Percentiles rank a stretch among this genome's conserved stretches.
These are phyloP conservation scores for Annulohypoxylon maeteangense DNA, from an alignment of 495 filamentous ascomycete genomes.

Conservation along the genomic window DNA sequence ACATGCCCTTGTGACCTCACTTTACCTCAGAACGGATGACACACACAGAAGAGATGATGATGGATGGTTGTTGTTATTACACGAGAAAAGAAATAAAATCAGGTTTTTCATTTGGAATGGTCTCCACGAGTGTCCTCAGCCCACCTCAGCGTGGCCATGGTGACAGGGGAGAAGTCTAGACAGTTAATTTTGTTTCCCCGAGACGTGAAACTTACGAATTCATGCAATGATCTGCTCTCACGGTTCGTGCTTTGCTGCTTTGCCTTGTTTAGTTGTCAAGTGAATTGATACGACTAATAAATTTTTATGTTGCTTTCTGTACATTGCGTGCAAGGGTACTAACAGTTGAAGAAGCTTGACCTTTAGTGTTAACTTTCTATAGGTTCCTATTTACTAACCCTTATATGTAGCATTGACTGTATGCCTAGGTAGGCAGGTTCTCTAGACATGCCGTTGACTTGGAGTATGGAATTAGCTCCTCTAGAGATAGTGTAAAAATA, in stretches of 20 bases:
- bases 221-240: constrained; percentile 44
- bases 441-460: background rate
- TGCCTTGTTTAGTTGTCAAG: constrained; percentile 5
- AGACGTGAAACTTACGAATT: constrained; percentile 46
- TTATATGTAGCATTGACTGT: background rate
- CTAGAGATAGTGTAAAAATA: background rate
- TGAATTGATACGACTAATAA: constrained; percentile 16
- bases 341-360: background rate
- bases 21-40: constrained; percentile 34
- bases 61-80: constrained; percentile 47
- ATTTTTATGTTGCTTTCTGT: background rate
- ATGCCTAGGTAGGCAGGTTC: background rate
- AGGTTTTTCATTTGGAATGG: constrained; percentile 52
- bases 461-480: background rate
- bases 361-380: background rate
- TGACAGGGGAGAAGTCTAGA: constrained; percentile 47
- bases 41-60: constrained; percentile 32
- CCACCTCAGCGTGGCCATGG: constrained; percentile 30
- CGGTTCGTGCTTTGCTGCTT: constrained; percentile 11
- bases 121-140: constrained; percentile 35
- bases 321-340: background rate
- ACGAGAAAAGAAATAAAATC: constrained; percentile 52
- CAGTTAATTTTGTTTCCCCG: constrained; percentile 51
- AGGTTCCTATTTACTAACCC: background rate
- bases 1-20: constrained; percentile 28